Evolutionary conservation across 805 yeast species (phyloP).

Genomic region (Candida chilensis): DNA sequence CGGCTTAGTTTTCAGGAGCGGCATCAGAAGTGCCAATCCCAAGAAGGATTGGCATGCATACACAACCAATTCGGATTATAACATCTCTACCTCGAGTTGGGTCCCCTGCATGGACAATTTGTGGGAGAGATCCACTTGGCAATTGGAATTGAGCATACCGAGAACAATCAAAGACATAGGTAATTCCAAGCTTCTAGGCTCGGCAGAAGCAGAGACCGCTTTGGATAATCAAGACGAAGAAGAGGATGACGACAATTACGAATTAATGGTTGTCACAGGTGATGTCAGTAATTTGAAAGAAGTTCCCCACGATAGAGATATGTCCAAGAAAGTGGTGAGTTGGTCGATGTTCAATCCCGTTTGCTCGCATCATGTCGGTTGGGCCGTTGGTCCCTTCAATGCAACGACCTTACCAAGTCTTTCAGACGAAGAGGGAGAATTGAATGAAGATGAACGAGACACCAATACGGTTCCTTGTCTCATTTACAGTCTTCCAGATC

Average conservation of each 20-base stretch:
- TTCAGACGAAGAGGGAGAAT: conserved; percentile 22
- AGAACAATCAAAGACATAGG: conserved; percentile 69
- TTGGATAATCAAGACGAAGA: conserved; percentile 29
- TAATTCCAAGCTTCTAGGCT: conserved; percentile 29
- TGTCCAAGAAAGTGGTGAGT: conserved; percentile 62
- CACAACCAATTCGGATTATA: conserved; percentile 71
- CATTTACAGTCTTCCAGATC: conserved; percentile 57
- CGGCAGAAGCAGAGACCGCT: conserved; percentile 11
- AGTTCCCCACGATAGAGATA: conserved; percentile 66
- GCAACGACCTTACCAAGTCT: conserved; percentile 43
- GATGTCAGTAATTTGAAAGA: conserved; percentile 61
- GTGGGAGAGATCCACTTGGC: conserved; percentile 90
- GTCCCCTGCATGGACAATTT: conserved; percentile 90
- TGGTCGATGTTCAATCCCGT: conserved; percentile 77
- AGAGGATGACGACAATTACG: conserved; percentile 35
- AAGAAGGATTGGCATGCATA: conserved; percentile 70
- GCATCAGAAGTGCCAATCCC: conserved; percentile 34
- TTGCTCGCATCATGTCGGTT: conserved; percentile 90
- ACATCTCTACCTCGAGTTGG: conserved; percentile 90
- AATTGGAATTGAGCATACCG: conserved; percentile 78
- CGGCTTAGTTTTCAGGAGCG: conserved; percentile 72
- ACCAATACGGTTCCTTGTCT: conserved; percentile 39
- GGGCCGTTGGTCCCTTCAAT: conserved; percentile 87
- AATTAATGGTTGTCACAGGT: conserved; percentile 52
- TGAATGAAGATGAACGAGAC: conserved; percentile 18